Evolutionary conservation across 2,329 filamentous ascomycete species (phyloP).

Genomic region (Diplocarpon rosae): DNA sequence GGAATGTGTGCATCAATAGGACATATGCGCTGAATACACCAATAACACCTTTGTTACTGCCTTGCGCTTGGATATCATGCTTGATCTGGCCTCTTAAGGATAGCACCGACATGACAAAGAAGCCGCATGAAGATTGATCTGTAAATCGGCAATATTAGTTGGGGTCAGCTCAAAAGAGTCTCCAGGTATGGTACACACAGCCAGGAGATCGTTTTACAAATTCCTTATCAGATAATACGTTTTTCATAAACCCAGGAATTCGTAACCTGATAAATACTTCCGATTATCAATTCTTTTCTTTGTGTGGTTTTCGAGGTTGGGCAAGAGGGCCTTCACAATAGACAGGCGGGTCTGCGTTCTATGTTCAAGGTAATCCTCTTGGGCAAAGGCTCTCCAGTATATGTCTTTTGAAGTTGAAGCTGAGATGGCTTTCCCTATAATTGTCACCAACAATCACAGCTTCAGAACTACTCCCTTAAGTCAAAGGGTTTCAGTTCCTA

Average conservation of each 20-base stretch:
- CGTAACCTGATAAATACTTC: conserved; percentile 2
- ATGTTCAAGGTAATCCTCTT: conserved; percentile 8
- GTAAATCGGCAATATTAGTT: conserved; percentile 5
- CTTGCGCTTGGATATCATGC: conserved; percentile 1
- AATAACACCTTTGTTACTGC: conserved; percentile 17
- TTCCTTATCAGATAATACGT: conserved; percentile 8
- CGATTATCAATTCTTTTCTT: conserved; percentile 8
- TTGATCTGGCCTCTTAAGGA: conserved; percentile 11
- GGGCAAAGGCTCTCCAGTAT: conserved; percentile 2
- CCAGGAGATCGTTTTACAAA: conserved; percentile 8
- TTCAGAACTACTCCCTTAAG: neutral
- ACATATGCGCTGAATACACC: conserved; percentile 15
- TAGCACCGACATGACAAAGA: conserved; percentile 1
- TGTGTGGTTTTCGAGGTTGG: conserved; percentile 9
- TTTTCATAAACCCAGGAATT: conserved; percentile 8
- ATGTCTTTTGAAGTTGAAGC: conserved; percentile 9
- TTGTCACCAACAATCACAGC: conserved; percentile 6
- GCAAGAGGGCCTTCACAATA: conserved; percentile 5
- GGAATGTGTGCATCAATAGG: neutral
- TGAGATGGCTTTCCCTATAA: conserved; percentile 12
- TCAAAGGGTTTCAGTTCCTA: conserved; percentile 1
- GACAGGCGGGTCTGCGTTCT: conserved; percentile 6
- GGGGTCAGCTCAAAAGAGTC: neutral
- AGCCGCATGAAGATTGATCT: conserved; percentile 12
- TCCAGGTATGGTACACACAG: neutral